Conservation (phyloP, 2,329 filamentous ascomycete species). For the Paecilomyces dactylethromorphus region DNA sequence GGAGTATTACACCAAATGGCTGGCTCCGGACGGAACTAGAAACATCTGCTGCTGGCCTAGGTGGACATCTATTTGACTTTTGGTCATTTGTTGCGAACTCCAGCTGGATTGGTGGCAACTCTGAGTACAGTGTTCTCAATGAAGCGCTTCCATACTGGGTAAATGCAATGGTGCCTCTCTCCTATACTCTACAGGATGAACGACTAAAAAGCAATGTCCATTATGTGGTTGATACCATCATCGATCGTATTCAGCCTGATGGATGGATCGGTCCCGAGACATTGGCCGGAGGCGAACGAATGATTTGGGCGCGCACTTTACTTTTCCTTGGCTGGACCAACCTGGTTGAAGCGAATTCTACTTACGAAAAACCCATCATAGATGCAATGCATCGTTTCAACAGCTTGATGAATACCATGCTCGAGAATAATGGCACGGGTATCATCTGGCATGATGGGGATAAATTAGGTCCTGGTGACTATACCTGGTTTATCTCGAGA, state of each 20-base stretch:
- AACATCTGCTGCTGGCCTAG: conserved; percentile 45
- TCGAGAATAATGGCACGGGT: conserved; percentile 47
- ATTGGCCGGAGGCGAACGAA: conserved; percentile 30
- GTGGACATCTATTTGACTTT: conserved; percentile 50
- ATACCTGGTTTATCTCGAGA: conserved; percentile 33
- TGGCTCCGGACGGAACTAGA: conserved; percentile 48
- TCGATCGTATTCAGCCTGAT: conserved; percentile 46
- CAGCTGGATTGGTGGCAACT: conserved; percentile 46
- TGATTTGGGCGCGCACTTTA: conserved; percentile 50
- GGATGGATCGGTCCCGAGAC: conserved; percentile 54
- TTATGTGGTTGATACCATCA: conserved; percentile 39
- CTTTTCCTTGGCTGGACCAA: conserved; percentile 45
- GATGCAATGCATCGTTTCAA: conserved; percentile 46
- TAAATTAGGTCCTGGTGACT: conserved; percentile 26
- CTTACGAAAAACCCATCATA: conserved; percentile 39
- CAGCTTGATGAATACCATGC: conserved; percentile 48
- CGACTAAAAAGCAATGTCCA: conserved; percentile 46
- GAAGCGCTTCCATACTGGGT: conserved; percentile 56
- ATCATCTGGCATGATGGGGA: conserved; percentile 41
- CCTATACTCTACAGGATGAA: conserved; percentile 44
- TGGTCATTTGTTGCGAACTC: conserved; percentile 49
- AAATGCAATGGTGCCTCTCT: conserved; percentile 52
- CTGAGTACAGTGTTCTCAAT: conserved; percentile 48
- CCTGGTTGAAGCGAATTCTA: conserved; percentile 43
- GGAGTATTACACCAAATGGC: conserved; percentile 45